Conservation (phyloP, 495 filamentous ascomycete species). For the Penicillium daleae region DNA sequence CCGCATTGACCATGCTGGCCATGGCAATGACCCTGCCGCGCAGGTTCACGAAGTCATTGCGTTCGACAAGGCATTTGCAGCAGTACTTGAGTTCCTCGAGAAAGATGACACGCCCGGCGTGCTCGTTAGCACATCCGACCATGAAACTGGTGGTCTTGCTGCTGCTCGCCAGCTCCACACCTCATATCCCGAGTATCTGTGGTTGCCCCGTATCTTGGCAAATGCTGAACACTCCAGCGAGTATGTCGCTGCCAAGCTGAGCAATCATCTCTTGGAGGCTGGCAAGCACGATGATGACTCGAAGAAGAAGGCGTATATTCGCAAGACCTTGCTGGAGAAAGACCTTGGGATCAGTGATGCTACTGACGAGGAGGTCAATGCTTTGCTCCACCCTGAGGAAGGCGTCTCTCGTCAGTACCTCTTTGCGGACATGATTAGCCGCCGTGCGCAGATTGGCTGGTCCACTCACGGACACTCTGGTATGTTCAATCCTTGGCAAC, state of each 20-base stretch:
- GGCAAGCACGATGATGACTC: constrained; percentile 27
- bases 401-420: constrained; percentile 50
- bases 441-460: constrained; percentile 90
- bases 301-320: constrained; percentile 56
- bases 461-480: constrained; percentile 85
- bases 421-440: constrained; percentile 85
- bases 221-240: constrained; percentile 81
- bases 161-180: constrained; percentile 73
- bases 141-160: constrained; percentile 90
- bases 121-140: constrained; percentile 87
- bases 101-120: constrained; percentile 72
- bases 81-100: constrained; percentile 83
- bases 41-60: constrained; percentile 94
- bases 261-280: constrained; percentile 51
- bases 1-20: constrained; percentile 94
- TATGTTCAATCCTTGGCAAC: constrained; percentile 15
- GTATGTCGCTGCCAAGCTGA: constrained; percentile 63
- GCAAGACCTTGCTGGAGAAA: constrained; percentile 58
- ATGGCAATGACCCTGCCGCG: constrained; percentile 91
- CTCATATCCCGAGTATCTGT: constrained; percentile 77
- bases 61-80: constrained; percentile 84
- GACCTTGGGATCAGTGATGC: constrained; percentile 79
- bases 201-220: constrained; percentile 80
- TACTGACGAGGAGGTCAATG: constrained; percentile 69
- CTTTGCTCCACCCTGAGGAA: constrained; percentile 58